Evolutionary conservation across 2,329 filamentous ascomycete genomes (phyloP).

Genomic region (Pseudopithomyces maydicus): DNA sequence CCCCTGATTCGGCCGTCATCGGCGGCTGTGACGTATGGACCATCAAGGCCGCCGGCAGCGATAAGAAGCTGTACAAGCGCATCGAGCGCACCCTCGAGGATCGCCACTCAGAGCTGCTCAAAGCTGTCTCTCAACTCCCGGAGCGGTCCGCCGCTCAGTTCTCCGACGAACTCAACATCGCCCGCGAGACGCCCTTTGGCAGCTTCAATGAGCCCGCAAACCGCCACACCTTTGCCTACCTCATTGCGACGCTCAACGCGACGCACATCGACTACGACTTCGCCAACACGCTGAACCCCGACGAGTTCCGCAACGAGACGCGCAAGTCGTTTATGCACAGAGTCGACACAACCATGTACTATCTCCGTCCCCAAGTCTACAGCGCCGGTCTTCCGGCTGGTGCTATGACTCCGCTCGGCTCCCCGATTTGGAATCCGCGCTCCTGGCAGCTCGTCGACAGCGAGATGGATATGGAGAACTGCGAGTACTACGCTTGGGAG

Average conservation of each 20-base stretch:
- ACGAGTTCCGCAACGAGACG: constrained; percentile 86
- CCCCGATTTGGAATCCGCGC: constrained; percentile 78
- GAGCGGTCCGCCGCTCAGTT: constrained; percentile 77
- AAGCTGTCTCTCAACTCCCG: constrained; percentile 84
- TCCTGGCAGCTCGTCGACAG: constrained; percentile 94
- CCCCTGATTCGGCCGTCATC: constrained; percentile 86
- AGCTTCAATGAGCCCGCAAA: constrained; percentile 86
- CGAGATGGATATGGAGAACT: constrained; percentile 90
- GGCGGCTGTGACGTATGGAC: constrained; percentile 97
- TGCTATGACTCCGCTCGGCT: constrained; percentile 54
- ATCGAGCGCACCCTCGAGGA: constrained; percentile 91
- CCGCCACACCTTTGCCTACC: constrained; percentile 89
- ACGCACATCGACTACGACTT: constrained; percentile 98
- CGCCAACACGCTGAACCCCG: constrained; percentile 84
- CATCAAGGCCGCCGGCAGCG: constrained; percentile 90
- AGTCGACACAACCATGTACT: constrained; percentile 83
- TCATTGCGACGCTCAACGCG: constrained; percentile 95
- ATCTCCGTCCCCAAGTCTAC: constrained; percentile 70
- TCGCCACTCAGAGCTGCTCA: constrained; percentile 86
- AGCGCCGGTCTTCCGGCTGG: constrained; percentile 49
- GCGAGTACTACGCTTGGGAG: constrained; percentile 86
- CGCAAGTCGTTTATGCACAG: constrained; percentile 82
- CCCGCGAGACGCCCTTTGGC: constrained; percentile 88
- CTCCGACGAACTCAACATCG: constrained; percentile 71
- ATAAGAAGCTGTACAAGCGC: constrained; percentile 96